These are phyloP conservation scores for Thalassiosira mediterranea DNA, from an alignment of 352 stramenopile species.

Conservation along the genomic window DNA sequence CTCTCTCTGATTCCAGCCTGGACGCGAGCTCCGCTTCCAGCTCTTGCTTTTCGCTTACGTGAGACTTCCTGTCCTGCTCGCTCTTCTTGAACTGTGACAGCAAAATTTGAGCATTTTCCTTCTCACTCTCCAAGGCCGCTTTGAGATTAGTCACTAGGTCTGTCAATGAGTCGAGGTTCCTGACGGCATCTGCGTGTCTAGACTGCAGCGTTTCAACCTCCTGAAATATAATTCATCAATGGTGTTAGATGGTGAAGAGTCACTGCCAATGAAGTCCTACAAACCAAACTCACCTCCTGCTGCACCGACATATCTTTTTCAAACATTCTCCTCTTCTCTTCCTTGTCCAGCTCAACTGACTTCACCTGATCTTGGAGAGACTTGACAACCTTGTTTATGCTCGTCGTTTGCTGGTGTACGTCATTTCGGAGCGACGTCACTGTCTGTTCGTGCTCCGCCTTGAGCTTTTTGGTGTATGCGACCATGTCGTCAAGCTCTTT, in stretches of 20 bases:
- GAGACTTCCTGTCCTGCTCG: constrained; percentile 38
- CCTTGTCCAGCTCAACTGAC: constrained; percentile 43
- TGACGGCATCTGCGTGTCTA: constrained; percentile 36
- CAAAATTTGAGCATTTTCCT: constrained; percentile 44
- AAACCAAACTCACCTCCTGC: constrained; percentile 38
- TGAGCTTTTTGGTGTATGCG: constrained; percentile 37
- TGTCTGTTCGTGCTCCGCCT: constrained; percentile 25
- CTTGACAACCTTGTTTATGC: constrained; percentile 40
- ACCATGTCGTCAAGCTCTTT: constrained; percentile 45
- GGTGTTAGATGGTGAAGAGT: too few species aligned
- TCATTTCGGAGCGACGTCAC: constrained; percentile 13
- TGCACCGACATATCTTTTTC: constrained; percentile 51
- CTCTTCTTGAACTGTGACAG: constrained; percentile 54
- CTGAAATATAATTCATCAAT: constrained; percentile 18
- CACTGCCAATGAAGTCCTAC: too few species aligned
- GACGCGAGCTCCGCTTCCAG: constrained; percentile 30
- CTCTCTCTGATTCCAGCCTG: constrained; percentile 26
- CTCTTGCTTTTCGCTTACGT: constrained; percentile 24
- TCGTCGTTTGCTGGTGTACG: constrained; percentile 31
- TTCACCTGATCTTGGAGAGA: constrained; percentile 41
- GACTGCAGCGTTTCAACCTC: constrained; percentile 40
- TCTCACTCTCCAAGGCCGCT: constrained; percentile 39
- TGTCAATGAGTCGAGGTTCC: constrained; percentile 39
- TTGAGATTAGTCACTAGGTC: constrained; percentile 47
- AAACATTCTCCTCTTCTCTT: constrained; percentile 49